A percentile compares a stretch with the other conserved stretches of the same genome.
phyloP scores from a whole-genome alignment of 495 filamentous ascomycete genomes.

The Annulohypoxylon stygium region DNA sequence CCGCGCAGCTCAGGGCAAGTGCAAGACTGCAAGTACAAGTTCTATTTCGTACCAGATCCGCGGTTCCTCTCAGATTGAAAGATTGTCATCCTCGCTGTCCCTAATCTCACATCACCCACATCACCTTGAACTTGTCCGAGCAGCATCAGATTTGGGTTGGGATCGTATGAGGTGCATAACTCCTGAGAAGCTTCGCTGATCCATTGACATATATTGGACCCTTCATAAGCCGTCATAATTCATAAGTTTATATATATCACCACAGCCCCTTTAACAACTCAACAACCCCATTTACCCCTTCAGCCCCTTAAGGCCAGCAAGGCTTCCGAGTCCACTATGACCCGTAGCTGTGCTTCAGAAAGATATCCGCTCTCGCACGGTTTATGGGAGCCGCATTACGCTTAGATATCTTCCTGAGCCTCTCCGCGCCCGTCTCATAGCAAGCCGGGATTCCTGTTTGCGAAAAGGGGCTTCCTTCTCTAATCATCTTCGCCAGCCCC shows the following conservation, averaged over 20 bases:
- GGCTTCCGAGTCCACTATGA: not conserved
- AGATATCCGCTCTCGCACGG: slow-evolving; percentile 36
- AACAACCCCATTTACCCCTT: not conserved
- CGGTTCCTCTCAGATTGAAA: slow-evolving; percentile 11
- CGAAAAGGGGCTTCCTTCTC: slow-evolving; percentile 51
- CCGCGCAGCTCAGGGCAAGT: slow-evolving; percentile 7
- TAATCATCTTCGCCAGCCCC: slow-evolving; percentile 61
- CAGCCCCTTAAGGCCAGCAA: not conserved
- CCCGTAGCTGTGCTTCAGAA: slow-evolving; percentile 30
- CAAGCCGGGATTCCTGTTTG: slow-evolving; percentile 57
- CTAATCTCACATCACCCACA: slow-evolving; percentile 10
- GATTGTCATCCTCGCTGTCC: slow-evolving; percentile 7
- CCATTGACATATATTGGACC: not conserved
- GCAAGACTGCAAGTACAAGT: not conserved
- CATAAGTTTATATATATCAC: slow-evolving; percentile 4
- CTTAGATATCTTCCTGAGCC: slow-evolving; percentile 47
- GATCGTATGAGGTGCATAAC: slow-evolving; percentile 1
- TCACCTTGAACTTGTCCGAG: not conserved
- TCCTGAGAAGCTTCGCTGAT: slow-evolving; percentile 1
- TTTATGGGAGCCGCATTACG: slow-evolving; percentile 12
- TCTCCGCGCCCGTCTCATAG: slow-evolving; percentile 54
- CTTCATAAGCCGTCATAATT: not conserved
- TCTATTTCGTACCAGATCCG: slow-evolving; percentile 9
- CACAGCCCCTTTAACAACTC: slow-evolving; percentile 7
- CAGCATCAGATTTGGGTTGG: slow-evolving; percentile 8